These are phyloP conservation scores for Pseudopediastrum boryanum DNA, from an alignment of 139 green algal genomes.

Conservation along the genomic window DNA sequence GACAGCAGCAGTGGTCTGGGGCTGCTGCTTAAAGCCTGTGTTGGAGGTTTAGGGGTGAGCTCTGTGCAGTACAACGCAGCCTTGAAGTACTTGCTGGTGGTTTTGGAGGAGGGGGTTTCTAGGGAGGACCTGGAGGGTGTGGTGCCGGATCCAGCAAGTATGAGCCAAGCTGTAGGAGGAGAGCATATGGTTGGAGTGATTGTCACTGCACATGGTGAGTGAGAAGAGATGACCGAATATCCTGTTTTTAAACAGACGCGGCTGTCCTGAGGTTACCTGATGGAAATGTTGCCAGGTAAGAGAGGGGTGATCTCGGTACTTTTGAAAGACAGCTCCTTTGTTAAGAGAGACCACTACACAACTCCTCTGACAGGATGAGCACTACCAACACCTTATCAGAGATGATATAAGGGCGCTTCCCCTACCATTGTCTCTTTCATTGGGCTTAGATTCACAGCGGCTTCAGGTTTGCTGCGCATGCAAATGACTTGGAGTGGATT, in stretches of 20 bases:
- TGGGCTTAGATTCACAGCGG: no score
- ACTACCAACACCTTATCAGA: neutral
- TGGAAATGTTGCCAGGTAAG: no score
- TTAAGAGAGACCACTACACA: neutral
- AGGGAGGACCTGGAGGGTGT: constrained; percentile 47
- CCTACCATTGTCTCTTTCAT: no score
- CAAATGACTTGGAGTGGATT: no score
- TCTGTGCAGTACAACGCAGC: constrained; percentile 17
- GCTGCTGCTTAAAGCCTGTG: neutral
- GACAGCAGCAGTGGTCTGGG: constrained; percentile 11
- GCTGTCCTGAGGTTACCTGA: neutral
- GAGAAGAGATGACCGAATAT: neutral
- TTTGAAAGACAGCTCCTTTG: neutral
- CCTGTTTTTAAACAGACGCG: neutral
- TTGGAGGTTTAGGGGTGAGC: neutral
- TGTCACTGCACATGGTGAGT: constrained; percentile 34
- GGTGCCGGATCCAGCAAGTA: constrained; percentile 32
- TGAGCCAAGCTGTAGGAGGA: neutral
- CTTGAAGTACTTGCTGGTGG: constrained; percentile 55
- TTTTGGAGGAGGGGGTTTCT: constrained; percentile 19
- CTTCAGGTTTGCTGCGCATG: no score
- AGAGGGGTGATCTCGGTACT: neutral
- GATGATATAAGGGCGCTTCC: no score
- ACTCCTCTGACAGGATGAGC: neutral
- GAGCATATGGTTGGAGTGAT: constrained; percentile 47